Base-by-base conservation (phyloP, 169 alveolate species). In the Cryptosporidium ubiquitum region DNA sequence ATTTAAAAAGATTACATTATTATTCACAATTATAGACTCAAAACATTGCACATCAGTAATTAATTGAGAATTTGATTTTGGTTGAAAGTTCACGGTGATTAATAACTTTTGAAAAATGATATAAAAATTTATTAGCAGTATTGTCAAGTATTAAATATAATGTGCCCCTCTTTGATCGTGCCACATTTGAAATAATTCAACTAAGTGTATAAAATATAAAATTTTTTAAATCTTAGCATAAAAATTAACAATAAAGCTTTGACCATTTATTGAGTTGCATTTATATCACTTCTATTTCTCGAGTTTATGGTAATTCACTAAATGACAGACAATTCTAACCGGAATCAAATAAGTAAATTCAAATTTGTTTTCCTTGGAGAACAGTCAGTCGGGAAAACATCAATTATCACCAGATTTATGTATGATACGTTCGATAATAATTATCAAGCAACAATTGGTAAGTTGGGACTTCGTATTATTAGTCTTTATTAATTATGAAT, bases 361-460 rank as follows among this genome's bases (percentile, higher is more conserved):
- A 97, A 97, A 91, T 95, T 97, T 55, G 98, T 96, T 55, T 95
- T 97, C 94, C 93, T 97, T 35, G 99, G 99, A 47, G 99, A 96
- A 94, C 96, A 96, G 91, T 96, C 98, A n/a, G 99, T 97, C 9
- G 99, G 99, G 14, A 98, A 98, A 94, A 98, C 99, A 3, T 97
- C 99, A 55, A 98, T 98, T 84, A 98, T 98, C 70, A 97, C 98
- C 44, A 94, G 99, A 37, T 97, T 98, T 93, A 97, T 98, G 96
- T 97, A 97, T 86, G 99, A 98, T 86, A 97, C 99, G 66, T 98
- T 97, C 73, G 98, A 98, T 69, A 98, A 95, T 71, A 97, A 95
- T 93, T 95, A 97, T 93, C 97, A 97, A 95, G 98, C 95, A 79
- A 79, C 89, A 9, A 79, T 79, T 29, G 92, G 64, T 74, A 51